These are phyloP conservation scores for Ganoderma boninense DNA, from an alignment of 1,284 basidiomycete genomes.

Conservation along the genomic window DNA sequence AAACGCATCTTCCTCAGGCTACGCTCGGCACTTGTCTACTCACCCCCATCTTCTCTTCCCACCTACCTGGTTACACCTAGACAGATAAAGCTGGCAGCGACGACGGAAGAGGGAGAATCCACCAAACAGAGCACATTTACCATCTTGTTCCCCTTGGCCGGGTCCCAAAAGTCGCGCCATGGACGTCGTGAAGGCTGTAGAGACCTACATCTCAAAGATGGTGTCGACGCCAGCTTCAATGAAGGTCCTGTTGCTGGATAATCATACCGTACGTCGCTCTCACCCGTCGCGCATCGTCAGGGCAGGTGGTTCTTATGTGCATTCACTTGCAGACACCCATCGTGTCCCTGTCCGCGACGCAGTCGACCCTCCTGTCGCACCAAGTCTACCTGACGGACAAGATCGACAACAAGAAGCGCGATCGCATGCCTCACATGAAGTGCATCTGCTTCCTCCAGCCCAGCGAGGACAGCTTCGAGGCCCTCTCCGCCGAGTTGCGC, in stretches of 20 bases:
- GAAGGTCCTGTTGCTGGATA: constrained; percentile 97
- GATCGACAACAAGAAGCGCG: constrained; percentile 91
- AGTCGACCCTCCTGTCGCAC: constrained; percentile 93
- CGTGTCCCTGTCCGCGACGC: constrained; percentile 94
- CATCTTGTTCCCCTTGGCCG: constrained; percentile 1
- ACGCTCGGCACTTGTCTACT: constrained; percentile 13
- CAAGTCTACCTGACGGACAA: constrained; percentile 98
- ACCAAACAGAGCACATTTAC: background rate
- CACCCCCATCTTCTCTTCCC: constrained; percentile 2
- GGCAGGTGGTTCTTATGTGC: background rate
- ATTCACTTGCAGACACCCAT: constrained; percentile 84
- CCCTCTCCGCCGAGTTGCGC: constrained; percentile 84
- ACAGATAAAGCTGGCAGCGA: background rate
- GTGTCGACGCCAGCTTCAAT: constrained; percentile 88
- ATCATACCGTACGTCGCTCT: constrained; percentile 80
- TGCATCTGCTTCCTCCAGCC: constrained; percentile 94
- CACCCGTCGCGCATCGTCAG: background rate
- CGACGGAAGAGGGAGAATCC: background rate
- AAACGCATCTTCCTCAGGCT: constrained; percentile 15
- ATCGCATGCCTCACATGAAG: constrained; percentile 94
- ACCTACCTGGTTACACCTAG: background rate
- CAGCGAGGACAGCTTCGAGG: constrained; percentile 82
- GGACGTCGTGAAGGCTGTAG: constrained; percentile 96
- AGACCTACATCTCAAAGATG: constrained; percentile 93
- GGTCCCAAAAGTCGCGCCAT: constrained; percentile 51